These are phyloP conservation scores for Azolla pinnata DNA, from an alignment of 75 land plant genomes.

Conservation along the genomic window DNA sequence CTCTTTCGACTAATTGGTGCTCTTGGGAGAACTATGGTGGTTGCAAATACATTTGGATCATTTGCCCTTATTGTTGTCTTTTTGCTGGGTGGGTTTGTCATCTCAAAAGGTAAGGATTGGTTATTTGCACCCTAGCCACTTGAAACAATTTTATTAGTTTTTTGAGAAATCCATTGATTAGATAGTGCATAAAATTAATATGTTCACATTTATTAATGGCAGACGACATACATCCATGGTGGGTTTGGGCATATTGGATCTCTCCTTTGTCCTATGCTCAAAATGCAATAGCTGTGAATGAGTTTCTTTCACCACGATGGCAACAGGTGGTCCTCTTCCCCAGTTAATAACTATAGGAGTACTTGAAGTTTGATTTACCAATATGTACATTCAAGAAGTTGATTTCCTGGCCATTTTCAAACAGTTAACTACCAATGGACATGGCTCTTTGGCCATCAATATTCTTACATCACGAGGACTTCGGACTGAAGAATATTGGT, in stretches of 20 bases:
- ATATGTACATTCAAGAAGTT: neutral
- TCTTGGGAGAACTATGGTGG: constrained; percentile 52
- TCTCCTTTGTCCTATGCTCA: constrained; percentile 75
- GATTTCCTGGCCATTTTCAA: too few species aligned
- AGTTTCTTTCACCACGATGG: constrained; percentile 70
- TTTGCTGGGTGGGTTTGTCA: constrained; percentile 61
- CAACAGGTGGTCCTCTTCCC: constrained; percentile 24
- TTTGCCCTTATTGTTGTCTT: constrained; percentile 44
- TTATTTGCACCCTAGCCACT: neutral
- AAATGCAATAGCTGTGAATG: constrained; percentile 67
- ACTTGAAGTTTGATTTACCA: neutral
- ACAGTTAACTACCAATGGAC: constrained; percentile 15
- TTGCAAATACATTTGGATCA: constrained; percentile 68
- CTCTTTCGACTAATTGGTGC: constrained; percentile 69
- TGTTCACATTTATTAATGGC: constrained; percentile 9
- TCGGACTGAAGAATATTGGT: constrained; percentile 45
- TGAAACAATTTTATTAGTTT: neutral
- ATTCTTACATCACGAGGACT: constrained; percentile 41
- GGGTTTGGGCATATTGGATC: constrained; percentile 74
- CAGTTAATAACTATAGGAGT: neutral
- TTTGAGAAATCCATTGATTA: too few species aligned
- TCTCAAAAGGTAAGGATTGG: constrained; percentile 45
- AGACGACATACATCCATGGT: constrained; percentile 66
- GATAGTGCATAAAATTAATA: too few species aligned
- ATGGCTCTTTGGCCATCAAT: constrained; percentile 30